Conservation (phyloP, 2,329 filamentous ascomycete species). For the Tolypocladium tropicale region DNA sequence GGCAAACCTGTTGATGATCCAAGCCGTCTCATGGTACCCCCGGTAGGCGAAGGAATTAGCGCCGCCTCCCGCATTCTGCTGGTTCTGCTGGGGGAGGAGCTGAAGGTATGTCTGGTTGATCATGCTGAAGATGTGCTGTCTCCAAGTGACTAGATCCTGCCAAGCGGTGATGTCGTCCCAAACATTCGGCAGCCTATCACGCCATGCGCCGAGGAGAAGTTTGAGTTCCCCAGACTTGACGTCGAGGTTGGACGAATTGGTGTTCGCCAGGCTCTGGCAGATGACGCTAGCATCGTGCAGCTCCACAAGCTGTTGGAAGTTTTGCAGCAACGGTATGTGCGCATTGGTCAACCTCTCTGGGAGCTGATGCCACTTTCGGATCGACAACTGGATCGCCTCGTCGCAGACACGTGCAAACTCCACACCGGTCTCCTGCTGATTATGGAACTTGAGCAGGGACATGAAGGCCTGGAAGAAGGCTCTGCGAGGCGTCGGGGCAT, state of each 20-base stretch:
- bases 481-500: constrained; percentile 86
- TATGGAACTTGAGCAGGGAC: constrained; percentile 87
- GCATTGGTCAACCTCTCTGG: constrained; percentile 87
- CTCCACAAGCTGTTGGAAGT: constrained; percentile 96
- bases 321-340: constrained; percentile 88
- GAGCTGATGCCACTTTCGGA: constrained; percentile 98
- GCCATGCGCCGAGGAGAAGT: constrained; percentile 85
- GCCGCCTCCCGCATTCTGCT: constrained; percentile 69
- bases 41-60: constrained; percentile 87
- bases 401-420: constrained; percentile 90
- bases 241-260: constrained; percentile 77
- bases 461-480: constrained; percentile 99
- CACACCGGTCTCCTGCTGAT: constrained; percentile 65
- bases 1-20: constrained; percentile 99
- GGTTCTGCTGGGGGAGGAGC: constrained; percentile 66
- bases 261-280: constrained; percentile 79
- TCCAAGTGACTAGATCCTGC: constrained; percentile 99
- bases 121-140: constrained; percentile 95
- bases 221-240: constrained; percentile 94
- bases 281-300: constrained; percentile 96
- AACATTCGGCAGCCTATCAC: constrained; percentile 88
- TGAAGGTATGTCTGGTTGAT: constrained; percentile 92
- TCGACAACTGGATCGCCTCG: constrained; percentile 93
- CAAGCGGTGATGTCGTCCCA: constrained; percentile 99
- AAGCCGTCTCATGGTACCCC: constrained; percentile 96